Base-by-base conservation (phyloP, 75 land plant genomes). In the Picea sitchensis region DNA sequence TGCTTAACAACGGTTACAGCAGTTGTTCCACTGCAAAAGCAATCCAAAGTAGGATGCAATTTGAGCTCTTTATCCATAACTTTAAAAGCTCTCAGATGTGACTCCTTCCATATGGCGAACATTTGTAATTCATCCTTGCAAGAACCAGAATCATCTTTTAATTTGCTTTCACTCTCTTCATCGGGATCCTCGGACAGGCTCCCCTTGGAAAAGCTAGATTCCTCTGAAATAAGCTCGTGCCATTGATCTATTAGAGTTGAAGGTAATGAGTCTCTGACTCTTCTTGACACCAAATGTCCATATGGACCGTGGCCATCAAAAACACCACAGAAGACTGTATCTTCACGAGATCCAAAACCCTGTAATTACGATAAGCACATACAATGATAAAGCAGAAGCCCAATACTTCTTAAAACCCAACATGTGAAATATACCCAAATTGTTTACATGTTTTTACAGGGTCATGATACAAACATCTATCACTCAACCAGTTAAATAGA, bases 221-320 rank as follows among this genome's bases (percentile, higher is more conserved):
- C 76, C 11, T 32, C 59, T 56, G 76, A 57, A 56, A 75, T 8
- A 15, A 76, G 20, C 71, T 81, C 83, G 15, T 84, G 62, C 82
- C 73, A 84, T 79, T 84, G 56, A 23, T 59, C 76, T 9, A 85
- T 57, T 12, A 96, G 79, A 84, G 88, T 94, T 1, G 86, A 73
- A 2, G 98, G 98, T 11, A 96, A 64, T 9, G 62, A 71, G 67
- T 96, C 97, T 8, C 98, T 87, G 7, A 94, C 86, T 63, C 87
- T 84, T 23, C 90, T 71, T 0, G 95, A 91, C 63, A 96, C 93
- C 51, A 81, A 82, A 78, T 96, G 98, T 17, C 98, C 98, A 2
- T 82, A 79, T 3, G 96, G 94, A 41, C 98, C 98, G 76, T 96
- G 98, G 2, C 98, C 98, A 72, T 96, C 98, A 64, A 96, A 94